Evolutionary conservation across 768 basidiomycete genomes (phyloP).

Genomic region (Dictyophora rubrovolvata): DNA sequence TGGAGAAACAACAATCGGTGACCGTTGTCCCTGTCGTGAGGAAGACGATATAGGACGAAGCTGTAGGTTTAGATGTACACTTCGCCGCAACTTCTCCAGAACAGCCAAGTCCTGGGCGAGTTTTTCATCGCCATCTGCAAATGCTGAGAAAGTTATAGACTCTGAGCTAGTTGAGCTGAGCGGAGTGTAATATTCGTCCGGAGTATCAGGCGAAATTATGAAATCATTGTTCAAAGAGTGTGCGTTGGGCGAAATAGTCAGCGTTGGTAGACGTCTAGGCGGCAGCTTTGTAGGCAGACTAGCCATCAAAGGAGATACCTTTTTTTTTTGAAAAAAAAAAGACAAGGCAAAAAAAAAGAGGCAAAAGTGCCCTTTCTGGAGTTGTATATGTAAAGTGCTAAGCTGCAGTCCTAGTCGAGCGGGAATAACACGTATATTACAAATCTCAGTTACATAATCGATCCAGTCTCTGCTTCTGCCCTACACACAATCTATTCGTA

Average conservation of each 20-base stretch:
- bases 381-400: no score
- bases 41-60: slow-evolving; percentile 63
- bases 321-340: no score
- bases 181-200: slow-evolving; percentile 5
- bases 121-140: slow-evolving; percentile 36
- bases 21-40: slow-evolving; percentile 22
- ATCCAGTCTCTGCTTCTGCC: no score
- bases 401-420: no score
- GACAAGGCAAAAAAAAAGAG: background rate
- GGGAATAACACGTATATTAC: no score
- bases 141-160: background rate
- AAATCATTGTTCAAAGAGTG: background rate
- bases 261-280: slow-evolving; percentile 4
- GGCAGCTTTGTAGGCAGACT: slow-evolving; percentile 1
- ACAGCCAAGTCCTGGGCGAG: slow-evolving; percentile 56
- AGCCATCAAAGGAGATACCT: background rate
- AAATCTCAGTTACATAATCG: no score
- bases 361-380: no score
- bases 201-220: slow-evolving; percentile 5
- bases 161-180: slow-evolving; percentile 3
- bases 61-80: slow-evolving; percentile 66
- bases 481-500: no score
- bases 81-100: slow-evolving; percentile 59
- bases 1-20: background rate
- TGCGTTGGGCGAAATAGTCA: slow-evolving; percentile 4